Evolutionary conservation across 2,329 filamentous ascomycete genomes (phyloP).

Genomic region (Aspergillus pseudotamarii): DNA sequence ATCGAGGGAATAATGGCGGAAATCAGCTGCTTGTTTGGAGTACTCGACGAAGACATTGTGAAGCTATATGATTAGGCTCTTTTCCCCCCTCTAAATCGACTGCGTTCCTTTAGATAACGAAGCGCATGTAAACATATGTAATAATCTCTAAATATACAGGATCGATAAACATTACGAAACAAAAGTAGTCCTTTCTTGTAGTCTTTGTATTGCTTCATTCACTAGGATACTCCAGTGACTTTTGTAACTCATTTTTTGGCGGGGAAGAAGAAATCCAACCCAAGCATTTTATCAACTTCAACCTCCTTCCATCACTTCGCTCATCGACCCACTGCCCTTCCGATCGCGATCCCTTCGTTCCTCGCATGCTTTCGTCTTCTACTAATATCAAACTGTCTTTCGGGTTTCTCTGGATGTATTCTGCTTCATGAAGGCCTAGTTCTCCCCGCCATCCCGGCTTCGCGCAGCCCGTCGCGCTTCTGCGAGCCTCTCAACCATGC

Average conservation of each 20-base stretch:
- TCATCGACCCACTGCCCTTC: constrained; percentile 27
- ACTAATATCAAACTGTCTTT: constrained; percentile 12
- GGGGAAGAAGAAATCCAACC: constrained; percentile 25
- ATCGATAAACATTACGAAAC: background rate
- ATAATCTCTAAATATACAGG: background rate
- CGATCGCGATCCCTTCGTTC: constrained; percentile 29
- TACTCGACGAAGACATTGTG: constrained; percentile 63
- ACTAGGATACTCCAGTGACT: background rate
- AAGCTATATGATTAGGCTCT: constrained; percentile 48
- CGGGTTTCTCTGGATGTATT: constrained; percentile 22
- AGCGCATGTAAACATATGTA: background rate
- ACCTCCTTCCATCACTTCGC: constrained; percentile 31
- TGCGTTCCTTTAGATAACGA: background rate
- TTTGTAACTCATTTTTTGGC: constrained; percentile 20
- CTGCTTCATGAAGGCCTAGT: constrained; percentile 44
- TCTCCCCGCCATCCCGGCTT: constrained; percentile 37
- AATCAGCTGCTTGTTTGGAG: constrained; percentile 63
- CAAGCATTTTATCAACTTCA: constrained; percentile 26
- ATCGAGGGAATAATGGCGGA: constrained; percentile 58
- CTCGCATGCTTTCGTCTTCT: constrained; percentile 13
- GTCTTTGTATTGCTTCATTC: background rate
- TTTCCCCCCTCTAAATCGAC: background rate
- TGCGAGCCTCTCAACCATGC: constrained; percentile 41
- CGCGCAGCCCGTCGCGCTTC: constrained; percentile 43
- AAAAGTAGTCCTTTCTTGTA: background rate